Base-by-base conservation (phyloP, 345 rosid genomes). In the Acer saccharum region DNA sequence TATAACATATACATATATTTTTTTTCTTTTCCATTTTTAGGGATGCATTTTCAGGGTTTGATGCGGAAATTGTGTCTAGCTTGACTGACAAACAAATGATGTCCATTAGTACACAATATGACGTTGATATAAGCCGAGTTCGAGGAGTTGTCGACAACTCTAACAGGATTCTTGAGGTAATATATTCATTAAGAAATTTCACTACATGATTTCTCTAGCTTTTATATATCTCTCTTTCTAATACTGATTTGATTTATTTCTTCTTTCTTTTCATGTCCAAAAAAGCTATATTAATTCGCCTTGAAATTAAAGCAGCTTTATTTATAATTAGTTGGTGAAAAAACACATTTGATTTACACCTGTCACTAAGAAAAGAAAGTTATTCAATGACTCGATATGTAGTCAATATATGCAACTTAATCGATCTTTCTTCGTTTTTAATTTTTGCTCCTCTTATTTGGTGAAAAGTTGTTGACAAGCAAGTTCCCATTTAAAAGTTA, bases 141-240 rank as follows among this genome's bases (percentile, higher is more conserved):
- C 84, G 90, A 32, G 88, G 89, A 4, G 89, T 86, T 13, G 85
- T 88, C 13, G 95, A 91, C 86, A 91, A 89, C 81, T 73, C 93
- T 29, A 80, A 65, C 52, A 69, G 88, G 75, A 88, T 91, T 68
- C 87, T 89, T 1, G 86, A 88, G 93, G 94, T 86, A 82, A 68
- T 25, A 68, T 25, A 43, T 8, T 35, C 39, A 0, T 35, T 35
- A 35, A 35, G 32, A 29, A 35, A 35, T 4, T 35, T 32, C 39
- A 32, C 39, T 32, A 32, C 5, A 32, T 32, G 39, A 32, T 32
- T 6, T 35, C 39, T 35, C 39, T 32, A 32, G 6, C 6, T 35
- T 5, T 35, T 3, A 32, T 32, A 5, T 35, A 6, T 35, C 39
- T 35, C 5, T 35, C 39, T 35, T 4, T 5, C 39, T 35, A 35